Evolutionary conservation across 805 yeast genomes (phyloP).

Genomic region (Jamesozyma jinghongensis): DNA sequence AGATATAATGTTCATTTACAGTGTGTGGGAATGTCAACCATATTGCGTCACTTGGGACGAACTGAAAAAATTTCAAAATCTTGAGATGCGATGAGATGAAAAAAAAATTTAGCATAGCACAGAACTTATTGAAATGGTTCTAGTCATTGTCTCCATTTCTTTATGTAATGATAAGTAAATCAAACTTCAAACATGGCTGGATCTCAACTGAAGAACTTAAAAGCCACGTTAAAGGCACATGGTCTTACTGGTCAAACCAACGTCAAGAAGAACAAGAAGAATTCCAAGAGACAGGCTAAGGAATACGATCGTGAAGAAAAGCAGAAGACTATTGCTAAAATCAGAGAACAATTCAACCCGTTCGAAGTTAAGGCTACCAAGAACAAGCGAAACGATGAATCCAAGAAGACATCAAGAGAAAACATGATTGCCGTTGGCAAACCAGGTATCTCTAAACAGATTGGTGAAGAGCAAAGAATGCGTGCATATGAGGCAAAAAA

Average conservation of each 20-base stretch:
- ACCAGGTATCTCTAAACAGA: constrained; percentile 61
- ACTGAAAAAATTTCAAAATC: constrained; percentile 1
- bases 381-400: constrained; percentile 40
- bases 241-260: constrained; percentile 87
- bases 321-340: constrained; percentile 43
- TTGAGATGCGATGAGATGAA: constrained; percentile 3
- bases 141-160: too few species aligned
- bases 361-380: constrained; percentile 72
- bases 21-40: too few species aligned
- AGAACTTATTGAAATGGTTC: too few species aligned
- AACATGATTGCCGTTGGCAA: constrained; percentile 48
- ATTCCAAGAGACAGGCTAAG: constrained; percentile 43
- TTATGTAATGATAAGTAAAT: too few species aligned
- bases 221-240: constrained; percentile 62
- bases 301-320: constrained; percentile 66
- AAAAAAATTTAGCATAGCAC: too few species aligned
- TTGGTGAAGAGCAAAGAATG: constrained; percentile 56
- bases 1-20: too few species aligned
- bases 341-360: constrained; percentile 81
- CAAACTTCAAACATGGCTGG: constrained; percentile 50
- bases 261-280: constrained; percentile 41
- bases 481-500: constrained; percentile 56
- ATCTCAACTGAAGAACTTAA: constrained; percentile 77
- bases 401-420: constrained; percentile 24
- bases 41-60: background rate